A percentile compares a stretch with the other conserved stretches of the same genome.
Conservation (phyloP, 306 rosid genomes). For the Clitoria ternatea region DNA sequence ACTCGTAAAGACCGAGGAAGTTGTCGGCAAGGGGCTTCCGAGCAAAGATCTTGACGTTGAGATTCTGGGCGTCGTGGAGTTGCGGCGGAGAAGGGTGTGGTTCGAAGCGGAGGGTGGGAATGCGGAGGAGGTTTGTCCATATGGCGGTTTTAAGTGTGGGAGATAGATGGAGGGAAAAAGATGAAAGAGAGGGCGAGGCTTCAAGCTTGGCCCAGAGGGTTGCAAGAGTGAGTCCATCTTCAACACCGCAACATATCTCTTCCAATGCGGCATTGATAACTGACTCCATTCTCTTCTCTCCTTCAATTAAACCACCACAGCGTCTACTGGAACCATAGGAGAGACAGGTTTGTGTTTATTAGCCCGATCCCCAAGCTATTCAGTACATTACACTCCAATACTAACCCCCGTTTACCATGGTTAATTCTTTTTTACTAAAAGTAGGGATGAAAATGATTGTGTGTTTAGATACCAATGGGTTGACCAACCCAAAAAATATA, state of each 20-base stretch:
- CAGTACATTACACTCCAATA: too few relatives aligned
- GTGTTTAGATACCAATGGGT: too few relatives aligned
- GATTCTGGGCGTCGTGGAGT: constrained; percentile 40
- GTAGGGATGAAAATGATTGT: too few relatives aligned
- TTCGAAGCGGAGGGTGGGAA: constrained; percentile 61
- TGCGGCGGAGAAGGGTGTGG: constrained; percentile 14
- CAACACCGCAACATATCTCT: constrained; percentile 32
- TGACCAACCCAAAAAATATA: too few relatives aligned
- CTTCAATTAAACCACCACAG: too few relatives aligned
- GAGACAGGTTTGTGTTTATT: too few relatives aligned
- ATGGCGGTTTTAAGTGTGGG: constrained; percentile 41
- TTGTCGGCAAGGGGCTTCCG: constrained; percentile 42
- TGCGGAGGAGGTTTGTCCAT: constrained; percentile 56
- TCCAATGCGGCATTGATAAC: constrained; percentile 27
- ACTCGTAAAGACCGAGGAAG: constrained; percentile 75
- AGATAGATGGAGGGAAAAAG: background rate
- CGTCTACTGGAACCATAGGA: too few relatives aligned
- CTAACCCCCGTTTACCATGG: too few relatives aligned
- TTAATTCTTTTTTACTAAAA: too few relatives aligned
- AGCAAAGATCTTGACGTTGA: constrained; percentile 49
- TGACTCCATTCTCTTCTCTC: constrained; percentile 27
- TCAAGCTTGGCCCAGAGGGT: constrained; percentile 25
- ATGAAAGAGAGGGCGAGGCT: background rate
- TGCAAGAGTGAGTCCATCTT: constrained; percentile 26
- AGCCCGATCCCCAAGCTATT: too few relatives aligned